Evolutionary conservation across 768 basidiomycete genomes (phyloP).

Genomic region (Bullera alba): DNA sequence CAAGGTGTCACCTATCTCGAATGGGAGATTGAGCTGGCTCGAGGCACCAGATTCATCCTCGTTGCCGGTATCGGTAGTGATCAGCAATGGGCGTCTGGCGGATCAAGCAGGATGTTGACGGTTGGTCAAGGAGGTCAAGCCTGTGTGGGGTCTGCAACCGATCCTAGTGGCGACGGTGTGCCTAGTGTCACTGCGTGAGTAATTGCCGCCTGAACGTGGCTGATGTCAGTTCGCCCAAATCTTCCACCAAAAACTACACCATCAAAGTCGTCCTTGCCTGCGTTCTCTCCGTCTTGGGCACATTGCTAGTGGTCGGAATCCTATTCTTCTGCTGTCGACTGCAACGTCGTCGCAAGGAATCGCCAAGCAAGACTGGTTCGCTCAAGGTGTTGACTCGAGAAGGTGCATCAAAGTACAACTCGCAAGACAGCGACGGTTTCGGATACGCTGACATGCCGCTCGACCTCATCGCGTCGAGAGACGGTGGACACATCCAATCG

Average conservation of each 20-base stretch:
- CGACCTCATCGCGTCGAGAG: slow-evolving; percentile 17
- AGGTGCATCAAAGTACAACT: too few relatives aligned
- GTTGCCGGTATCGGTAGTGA: slow-evolving; percentile 37
- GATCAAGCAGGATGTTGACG: slow-evolving; percentile 28
- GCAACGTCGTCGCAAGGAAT: background rate
- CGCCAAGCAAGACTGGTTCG: background rate
- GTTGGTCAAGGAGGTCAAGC: slow-evolving; percentile 32
- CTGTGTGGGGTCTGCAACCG: slow-evolving; percentile 13
- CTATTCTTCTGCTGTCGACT: slow-evolving; percentile 16
- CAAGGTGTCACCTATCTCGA: slow-evolving; percentile 32
- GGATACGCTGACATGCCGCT: slow-evolving; percentile 10
- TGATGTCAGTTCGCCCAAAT: background rate
- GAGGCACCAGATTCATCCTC: slow-evolving; percentile 37
- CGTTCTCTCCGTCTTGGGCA: slow-evolving; percentile 32
- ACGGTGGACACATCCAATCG: background rate
- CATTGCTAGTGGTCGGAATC: slow-evolving; percentile 22
- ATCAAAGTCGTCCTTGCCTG: slow-evolving; percentile 13
- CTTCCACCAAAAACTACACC: slow-evolving; percentile 1
- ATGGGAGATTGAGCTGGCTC: slow-evolving; percentile 35
- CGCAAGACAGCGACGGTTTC: too few relatives aligned
- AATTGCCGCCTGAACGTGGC: background rate
- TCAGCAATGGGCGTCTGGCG: slow-evolving; percentile 40
- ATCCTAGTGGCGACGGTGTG: slow-evolving; percentile 4
- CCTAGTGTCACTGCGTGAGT: slow-evolving; percentile 18
- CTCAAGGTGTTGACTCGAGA: background rate